phyloP scores from a whole-genome alignment of 148 eudicot species.

The Simmondsia chinensis region DNA sequence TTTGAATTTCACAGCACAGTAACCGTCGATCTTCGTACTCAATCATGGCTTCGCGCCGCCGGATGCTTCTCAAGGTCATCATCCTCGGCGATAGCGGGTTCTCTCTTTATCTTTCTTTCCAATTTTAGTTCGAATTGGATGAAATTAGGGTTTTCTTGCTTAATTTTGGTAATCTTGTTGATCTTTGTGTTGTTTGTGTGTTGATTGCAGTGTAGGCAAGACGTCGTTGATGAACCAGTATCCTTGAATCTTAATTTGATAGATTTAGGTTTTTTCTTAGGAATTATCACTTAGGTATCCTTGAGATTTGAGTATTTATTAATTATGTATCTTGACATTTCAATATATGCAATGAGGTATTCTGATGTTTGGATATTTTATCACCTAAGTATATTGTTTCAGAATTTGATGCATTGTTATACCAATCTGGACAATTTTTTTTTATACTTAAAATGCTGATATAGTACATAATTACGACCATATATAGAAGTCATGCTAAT shows the following conservation, averaged over 20 bases:
- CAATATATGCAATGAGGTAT: too few species aligned
- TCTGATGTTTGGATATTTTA: too few species aligned
- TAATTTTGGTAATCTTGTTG: slow-evolving; percentile 3
- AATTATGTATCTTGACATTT: too few species aligned
- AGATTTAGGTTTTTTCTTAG: neutral
- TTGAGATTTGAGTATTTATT: too few species aligned
- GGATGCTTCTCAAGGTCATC: slow-evolving; percentile 72
- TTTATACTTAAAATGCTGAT: too few species aligned
- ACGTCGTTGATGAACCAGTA: slow-evolving; percentile 91
- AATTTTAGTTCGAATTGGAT: neutral
- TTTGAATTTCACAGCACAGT: neutral
- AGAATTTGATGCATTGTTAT: too few species aligned
- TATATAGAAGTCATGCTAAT: too few species aligned
- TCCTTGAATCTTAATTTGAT: slow-evolving; percentile 12
- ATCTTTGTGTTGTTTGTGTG: slow-evolving; percentile 1
- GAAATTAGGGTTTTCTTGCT: neutral
- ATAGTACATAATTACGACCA: too few species aligned
- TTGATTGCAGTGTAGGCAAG: slow-evolving; percentile 58
- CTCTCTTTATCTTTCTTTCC: neutral
- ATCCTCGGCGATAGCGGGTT: slow-evolving; percentile 89
- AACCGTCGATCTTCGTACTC: too few species aligned
- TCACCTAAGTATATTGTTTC: too few species aligned
- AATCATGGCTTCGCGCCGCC: slow-evolving; percentile 51
- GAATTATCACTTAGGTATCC: too few species aligned
- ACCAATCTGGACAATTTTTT: too few species aligned